Percentiles rank a stretch among this genome's conserved stretches.
Conservation (phyloP, 192 early-diverging fungal species). For the Rhizoclosmatium globosum region DNA sequence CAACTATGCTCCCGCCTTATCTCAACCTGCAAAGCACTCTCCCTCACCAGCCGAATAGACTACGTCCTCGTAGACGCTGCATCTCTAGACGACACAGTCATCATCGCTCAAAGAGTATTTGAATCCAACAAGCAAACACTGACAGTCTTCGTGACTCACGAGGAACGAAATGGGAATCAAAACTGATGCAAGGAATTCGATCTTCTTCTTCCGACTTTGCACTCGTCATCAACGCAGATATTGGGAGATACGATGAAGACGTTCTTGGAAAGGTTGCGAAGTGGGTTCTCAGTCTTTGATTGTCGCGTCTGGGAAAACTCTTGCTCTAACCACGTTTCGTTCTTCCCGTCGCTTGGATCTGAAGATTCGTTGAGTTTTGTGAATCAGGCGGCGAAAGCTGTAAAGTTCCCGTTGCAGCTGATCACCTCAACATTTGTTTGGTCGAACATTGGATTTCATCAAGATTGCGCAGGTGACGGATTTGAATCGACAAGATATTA, state of each 20-base stretch:
- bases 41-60: not conserved
- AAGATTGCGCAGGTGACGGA: not conserved
- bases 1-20: not conserved
- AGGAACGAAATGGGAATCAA: not conserved
- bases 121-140: not conserved
- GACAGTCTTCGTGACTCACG: not conserved
- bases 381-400: not conserved
- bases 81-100: not conserved
- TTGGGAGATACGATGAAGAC: too few species aligned
- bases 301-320: too few species aligned
- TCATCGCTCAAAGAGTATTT: not conserved
- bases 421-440: not conserved
- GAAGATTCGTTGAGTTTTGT: too few species aligned
- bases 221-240: not conserved
- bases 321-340: too few species aligned
- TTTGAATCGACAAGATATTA: too few species aligned
- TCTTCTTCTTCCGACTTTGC: not conserved
- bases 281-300: too few species aligned
- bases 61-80: not conserved
- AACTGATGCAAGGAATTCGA: not conserved
- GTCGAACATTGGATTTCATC: not conserved
- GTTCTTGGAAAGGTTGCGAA: too few species aligned
- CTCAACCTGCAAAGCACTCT: not conserved
- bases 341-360: too few species aligned
- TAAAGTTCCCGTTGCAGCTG: not conserved